phyloP scores from a whole-genome alignment of 169 alveolate species.

The Plasmodium sp. region DNA sequence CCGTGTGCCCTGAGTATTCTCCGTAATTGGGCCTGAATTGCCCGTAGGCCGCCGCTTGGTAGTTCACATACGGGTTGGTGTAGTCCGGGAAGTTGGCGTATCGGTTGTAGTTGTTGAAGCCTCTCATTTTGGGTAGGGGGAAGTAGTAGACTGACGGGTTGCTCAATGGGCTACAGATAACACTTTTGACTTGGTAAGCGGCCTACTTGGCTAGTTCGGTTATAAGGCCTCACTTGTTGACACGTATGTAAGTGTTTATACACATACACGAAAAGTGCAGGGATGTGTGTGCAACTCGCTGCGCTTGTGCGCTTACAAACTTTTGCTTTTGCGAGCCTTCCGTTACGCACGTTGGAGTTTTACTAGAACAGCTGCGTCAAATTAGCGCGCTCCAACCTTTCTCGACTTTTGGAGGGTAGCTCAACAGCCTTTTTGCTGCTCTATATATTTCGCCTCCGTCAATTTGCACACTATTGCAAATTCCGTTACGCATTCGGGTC shows the following conservation, averaged over 20 bases:
- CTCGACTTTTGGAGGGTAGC: neutral
- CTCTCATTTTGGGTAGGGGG: conserved; percentile 17
- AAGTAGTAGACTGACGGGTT: neutral
- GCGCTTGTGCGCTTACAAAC: neutral
- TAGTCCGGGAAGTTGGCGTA: conserved; percentile 22
- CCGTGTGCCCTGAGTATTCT: neutral
- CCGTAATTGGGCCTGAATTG: conserved; percentile 48
- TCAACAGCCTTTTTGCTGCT: neutral
- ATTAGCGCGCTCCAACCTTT: neutral
- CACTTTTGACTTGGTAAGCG: neutral
- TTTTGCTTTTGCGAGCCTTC: neutral
- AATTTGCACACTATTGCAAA: neutral
- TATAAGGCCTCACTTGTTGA: neutral
- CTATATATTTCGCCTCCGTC: neutral
- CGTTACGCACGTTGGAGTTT: neutral
- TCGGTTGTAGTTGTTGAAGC: conserved; percentile 30
- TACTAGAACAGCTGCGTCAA: neutral
- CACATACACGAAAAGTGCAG: neutral
- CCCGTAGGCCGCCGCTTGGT: conserved; percentile 41
- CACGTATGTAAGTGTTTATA: neutral
- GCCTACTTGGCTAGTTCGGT: neutral
- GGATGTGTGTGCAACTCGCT: neutral
- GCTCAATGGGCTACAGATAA: neutral
- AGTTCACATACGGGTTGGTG: neutral
- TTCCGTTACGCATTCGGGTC: neutral